Percentiles rank a stretch among this genome's conserved stretches.
These are phyloP conservation scores for Xylaria nigripes DNA, from an alignment of 495 filamentous ascomycete genomes.

Conservation along the genomic window DNA sequence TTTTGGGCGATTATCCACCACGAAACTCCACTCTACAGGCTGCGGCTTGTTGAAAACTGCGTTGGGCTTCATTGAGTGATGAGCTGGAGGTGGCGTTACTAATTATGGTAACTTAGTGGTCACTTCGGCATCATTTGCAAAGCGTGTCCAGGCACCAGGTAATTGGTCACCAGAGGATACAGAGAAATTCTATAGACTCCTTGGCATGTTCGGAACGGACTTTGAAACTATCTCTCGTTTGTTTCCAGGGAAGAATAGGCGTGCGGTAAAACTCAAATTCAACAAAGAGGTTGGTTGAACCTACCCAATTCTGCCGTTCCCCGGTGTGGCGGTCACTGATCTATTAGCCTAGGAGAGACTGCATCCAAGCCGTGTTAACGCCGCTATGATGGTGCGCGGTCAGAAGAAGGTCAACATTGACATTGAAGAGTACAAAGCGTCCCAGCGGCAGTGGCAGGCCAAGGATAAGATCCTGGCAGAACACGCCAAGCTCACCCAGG, in stretches of 20 bases:
- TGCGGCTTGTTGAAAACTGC: background rate
- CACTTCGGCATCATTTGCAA: constrained; percentile 66
- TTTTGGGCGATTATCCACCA: background rate
- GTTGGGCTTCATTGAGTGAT: background rate
- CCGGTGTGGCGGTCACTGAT: background rate
- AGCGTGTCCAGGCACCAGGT: constrained; percentile 55
- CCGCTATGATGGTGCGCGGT: constrained; percentile 48
- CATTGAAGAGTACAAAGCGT: constrained; percentile 56
- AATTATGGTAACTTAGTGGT: constrained; percentile 34
- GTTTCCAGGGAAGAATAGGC: constrained; percentile 67
- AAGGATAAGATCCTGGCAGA: constrained; percentile 64
- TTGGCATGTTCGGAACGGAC: constrained; percentile 86
- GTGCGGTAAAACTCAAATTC: constrained; percentile 86
- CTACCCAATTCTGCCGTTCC: background rate
- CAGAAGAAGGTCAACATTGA: constrained; percentile 52
- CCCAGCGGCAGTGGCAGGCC: constrained; percentile 50
- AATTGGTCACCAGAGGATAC: constrained; percentile 72
- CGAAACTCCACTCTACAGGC: background rate
- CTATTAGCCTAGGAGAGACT: constrained; percentile 46
- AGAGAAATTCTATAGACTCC: constrained; percentile 73
- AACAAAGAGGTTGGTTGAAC: constrained; percentile 53
- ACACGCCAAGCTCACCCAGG: constrained; percentile 54
- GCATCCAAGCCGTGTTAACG: constrained; percentile 60
- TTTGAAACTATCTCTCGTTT: constrained; percentile 80
- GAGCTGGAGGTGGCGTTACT: background rate